Percentiles rank a stretch among this genome's conserved stretches.
Evolutionary conservation across 257 asterid species (phyloP).

Genomic region (Solanum sparsipilum): DNA sequence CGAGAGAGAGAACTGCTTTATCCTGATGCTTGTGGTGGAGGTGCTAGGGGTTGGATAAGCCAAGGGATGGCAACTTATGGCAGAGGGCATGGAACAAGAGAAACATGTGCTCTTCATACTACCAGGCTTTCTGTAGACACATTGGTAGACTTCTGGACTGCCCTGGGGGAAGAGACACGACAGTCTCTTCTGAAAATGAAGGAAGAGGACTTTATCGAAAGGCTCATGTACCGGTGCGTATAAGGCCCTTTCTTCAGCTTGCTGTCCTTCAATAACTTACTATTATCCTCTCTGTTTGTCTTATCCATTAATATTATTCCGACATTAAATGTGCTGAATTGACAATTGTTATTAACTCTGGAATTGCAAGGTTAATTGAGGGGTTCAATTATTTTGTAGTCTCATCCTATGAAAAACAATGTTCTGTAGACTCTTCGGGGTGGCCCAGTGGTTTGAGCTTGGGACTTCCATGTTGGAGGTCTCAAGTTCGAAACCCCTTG

Average conservation of each 20-base stretch:
- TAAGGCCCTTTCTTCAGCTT: not conserved
- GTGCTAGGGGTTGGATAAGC: conserved; percentile 98
- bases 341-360: not conserved
- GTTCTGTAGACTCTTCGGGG: not conserved
- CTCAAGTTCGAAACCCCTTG: too few relatives aligned
- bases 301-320: not conserved
- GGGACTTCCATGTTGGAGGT: too few relatives aligned
- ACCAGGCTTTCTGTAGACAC: conserved; percentile 95
- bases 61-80: conserved; percentile 82
- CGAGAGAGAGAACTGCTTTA: conserved; percentile 86
- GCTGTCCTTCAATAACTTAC: not conserved
- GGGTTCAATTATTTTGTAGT: not conserved
- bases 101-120: conserved; percentile 97
- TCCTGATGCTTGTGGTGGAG: conserved; percentile 99
- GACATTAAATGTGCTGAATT: not conserved
- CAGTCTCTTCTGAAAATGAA: conserved; percentile 90
- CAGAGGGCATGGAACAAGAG: conserved; percentile 88
- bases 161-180: conserved; percentile 93
- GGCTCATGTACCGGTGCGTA: conserved; percentile 86
- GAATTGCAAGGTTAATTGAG: not conserved
- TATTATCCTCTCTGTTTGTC: not conserved
- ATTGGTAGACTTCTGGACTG: conserved; percentile 97
- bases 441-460: too few relatives aligned
- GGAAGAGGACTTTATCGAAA: conserved; percentile 95
- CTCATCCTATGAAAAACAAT: not conserved